phyloP scores from a whole-genome alignment of 768 basidiomycete species.

The Hypholoma sublateritium region DNA sequence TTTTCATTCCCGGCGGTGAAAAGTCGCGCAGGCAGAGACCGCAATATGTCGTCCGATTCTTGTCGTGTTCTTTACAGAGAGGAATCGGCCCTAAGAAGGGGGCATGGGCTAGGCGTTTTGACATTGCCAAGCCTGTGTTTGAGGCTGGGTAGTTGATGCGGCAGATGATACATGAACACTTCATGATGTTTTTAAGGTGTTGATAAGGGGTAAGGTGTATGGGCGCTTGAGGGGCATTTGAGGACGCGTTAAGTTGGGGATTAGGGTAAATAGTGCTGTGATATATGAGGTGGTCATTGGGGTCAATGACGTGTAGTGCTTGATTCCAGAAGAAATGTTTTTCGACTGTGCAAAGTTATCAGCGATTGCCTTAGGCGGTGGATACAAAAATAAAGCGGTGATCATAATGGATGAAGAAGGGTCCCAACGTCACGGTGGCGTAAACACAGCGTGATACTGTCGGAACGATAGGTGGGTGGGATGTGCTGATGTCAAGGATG shows the following conservation, averaged over 20 bases:
- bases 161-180: constrained; percentile 62
- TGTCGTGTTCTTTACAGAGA: constrained; percentile 66
- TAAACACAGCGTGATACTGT: not conserved
- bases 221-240: constrained; percentile 31
- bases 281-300: constrained; percentile 52
- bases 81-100: constrained; percentile 45
- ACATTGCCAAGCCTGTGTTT: constrained; percentile 47
- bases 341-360: constrained; percentile 48
- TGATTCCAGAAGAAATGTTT: constrained; percentile 71
- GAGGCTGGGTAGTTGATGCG: constrained; percentile 62
- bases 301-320: constrained; percentile 61
- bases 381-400: not conserved
- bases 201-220: constrained; percentile 49
- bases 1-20: constrained; percentile 26
- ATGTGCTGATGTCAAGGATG: not conserved
- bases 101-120: constrained; percentile 46
- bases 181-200: constrained; percentile 62
- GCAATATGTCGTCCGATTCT: constrained; percentile 52
- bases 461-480: not conserved
- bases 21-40: constrained; percentile 70
- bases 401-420: not conserved
- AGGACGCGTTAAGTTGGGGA: constrained; percentile 30
- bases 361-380: constrained; percentile 9
- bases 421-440: not conserved
- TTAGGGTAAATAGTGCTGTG: constrained; percentile 46